Base-by-base conservation (phyloP, 1,284 basidiomycete genomes). In the Cerrena zonata region DNA sequence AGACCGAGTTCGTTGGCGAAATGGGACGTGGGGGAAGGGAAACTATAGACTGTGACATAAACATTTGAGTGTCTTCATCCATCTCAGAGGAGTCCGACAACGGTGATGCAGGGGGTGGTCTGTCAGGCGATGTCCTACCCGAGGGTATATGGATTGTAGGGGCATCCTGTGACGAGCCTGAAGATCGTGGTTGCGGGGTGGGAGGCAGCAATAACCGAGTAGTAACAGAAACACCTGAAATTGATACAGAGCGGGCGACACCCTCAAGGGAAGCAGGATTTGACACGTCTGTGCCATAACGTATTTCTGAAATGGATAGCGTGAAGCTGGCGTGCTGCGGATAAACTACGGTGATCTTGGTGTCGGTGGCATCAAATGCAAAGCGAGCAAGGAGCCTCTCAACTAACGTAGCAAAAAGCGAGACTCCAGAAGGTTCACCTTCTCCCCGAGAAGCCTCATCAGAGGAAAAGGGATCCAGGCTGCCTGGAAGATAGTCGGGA, bases 311-410 rank as follows among this genome's bases (percentile, higher is more conserved):
- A 26, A 91, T 61, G 18, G 69, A 73, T 47, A 87, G 56, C 2
- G 79, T 82, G 57, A 89, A 69, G 57, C 78, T 78, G n/a, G 82
- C 74, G 45, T 77, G 76, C 30, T 71, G 74, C 4, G 82, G 79
- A 61, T 84, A 76, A 22, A 89, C 68, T 36, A 90, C 54, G 0
- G 84, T 84, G 37, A 94, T 70, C 53, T 71, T 78, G 30, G 86
- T 78, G 58, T 90, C 82, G 22, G 71, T 65, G 23, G 88, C 86
- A 57, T 84, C 82, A 61, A 92, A 86, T 56, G 89, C 80, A 58
- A 97, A 87, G 53, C 88, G 78, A 7, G 90, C 80, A 12, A 96
- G 77, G 2, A 96, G 72, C 12, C 85, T 78, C 65, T 95, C 92
- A 44, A 94, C 84, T 40, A 95, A 75, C 26, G 82, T 79, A 18